Percentiles rank a stretch among this genome's conserved stretches.
phyloP scores from a whole-genome alignment of 805 yeast species.

The Candida vaughaniae region DNA sequence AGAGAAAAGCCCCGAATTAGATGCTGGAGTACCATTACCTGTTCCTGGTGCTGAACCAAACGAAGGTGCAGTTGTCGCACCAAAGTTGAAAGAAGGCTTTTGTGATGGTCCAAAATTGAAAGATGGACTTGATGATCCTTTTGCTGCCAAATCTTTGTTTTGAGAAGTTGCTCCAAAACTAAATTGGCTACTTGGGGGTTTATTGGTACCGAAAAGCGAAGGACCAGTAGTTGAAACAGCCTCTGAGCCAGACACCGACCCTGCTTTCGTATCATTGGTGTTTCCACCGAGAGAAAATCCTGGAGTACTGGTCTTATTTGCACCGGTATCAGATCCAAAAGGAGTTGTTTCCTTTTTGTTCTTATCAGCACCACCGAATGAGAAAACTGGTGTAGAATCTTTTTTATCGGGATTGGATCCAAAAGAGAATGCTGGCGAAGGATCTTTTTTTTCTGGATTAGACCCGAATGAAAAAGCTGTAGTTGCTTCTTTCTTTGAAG shows the following conservation, averaged over 20 bases:
- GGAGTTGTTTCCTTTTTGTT: conserved; percentile 1
- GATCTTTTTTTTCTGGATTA: not conserved
- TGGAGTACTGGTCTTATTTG: too few species aligned
- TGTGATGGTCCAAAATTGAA: conserved; percentile 13
- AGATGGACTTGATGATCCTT: conserved; percentile 5
- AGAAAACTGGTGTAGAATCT: conserved; percentile 1
- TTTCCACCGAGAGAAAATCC: too few species aligned
- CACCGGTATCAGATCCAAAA: not conserved
- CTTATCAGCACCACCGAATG: conserved; percentile 1
- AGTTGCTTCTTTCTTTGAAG: not conserved
- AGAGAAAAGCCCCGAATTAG: too few species aligned
- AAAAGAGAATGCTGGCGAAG: conserved; percentile 2
- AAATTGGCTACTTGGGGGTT: too few species aligned
- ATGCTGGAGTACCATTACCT: not conserved
- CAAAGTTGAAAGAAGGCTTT: conserved; percentile 14
- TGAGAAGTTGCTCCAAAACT: not conserved
- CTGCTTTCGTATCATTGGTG: too few species aligned
- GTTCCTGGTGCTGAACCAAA: not conserved
- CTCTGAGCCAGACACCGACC: too few species aligned
- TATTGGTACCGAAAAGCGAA: conserved; percentile 9
- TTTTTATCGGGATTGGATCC: conserved; percentile 1
- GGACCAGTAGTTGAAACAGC: not conserved
- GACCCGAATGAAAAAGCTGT: conserved; percentile 7
- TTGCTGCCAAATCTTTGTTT: not conserved
- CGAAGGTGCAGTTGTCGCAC: conserved; percentile 3